Evolutionary conservation across 495 filamentous ascomycete genomes (phyloP).

Genomic region (Thozetella sp.): DNA sequence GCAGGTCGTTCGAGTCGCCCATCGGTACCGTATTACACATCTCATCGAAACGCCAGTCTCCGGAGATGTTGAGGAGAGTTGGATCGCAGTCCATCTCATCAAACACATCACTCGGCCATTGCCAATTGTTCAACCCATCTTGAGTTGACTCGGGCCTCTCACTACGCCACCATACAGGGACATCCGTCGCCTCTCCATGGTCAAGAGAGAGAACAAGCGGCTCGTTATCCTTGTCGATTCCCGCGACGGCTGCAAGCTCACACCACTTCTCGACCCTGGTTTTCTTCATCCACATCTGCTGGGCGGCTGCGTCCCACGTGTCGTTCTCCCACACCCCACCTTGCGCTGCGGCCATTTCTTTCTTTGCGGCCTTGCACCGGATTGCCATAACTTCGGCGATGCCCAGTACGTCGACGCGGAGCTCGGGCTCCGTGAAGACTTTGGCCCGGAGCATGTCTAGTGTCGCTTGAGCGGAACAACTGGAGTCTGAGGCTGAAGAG

Average conservation of each 20-base stretch:
- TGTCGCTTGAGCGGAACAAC: not conserved
- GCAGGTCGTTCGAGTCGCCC: too few species aligned
- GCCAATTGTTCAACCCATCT: too few species aligned
- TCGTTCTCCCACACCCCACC: constrained; percentile 23
- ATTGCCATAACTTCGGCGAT: constrained; percentile 21
- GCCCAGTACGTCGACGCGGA: constrained; percentile 17
- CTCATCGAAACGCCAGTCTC: too few species aligned
- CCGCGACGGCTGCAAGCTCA: not conserved
- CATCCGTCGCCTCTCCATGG: not conserved
- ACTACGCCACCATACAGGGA: not conserved
- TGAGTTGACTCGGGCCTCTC: too few species aligned
- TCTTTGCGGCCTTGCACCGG: constrained; percentile 23
- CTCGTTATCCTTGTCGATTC: not conserved
- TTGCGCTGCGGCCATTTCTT: constrained; percentile 23
- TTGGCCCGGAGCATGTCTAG: not conserved
- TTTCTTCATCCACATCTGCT: constrained; percentile 23
- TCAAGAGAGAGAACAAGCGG: not conserved
- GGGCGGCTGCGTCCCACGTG: constrained; percentile 23
- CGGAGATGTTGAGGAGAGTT: too few species aligned
- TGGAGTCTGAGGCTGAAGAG: not conserved
- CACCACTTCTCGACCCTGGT: constrained; percentile 16
- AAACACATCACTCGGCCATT: too few species aligned
- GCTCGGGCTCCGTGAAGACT: not conserved
- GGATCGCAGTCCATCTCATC: too few species aligned
- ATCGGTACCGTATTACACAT: too few species aligned